A percentile compares a stretch with the other conserved stretches of the same genome.
phyloP scores from a whole-genome alignment of 371 early-diverging fungal species.

The Syncephalis fuscata region DNA sequence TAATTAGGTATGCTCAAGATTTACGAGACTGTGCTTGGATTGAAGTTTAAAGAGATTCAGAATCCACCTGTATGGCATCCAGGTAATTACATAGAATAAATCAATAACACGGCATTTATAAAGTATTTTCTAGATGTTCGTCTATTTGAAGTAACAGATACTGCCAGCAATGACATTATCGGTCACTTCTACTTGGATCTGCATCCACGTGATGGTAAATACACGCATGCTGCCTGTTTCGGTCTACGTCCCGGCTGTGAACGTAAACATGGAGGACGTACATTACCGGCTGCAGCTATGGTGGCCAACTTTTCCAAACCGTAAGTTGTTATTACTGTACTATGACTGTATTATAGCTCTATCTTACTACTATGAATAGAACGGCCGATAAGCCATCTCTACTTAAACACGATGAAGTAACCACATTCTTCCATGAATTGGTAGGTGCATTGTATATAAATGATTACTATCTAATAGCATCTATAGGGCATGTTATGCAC shows the following conservation, averaged over 20 bases:
- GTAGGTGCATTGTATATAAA: too few relatives aligned
- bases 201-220: conserved; percentile 60
- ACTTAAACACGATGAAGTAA: conserved; percentile 67
- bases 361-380: too few relatives aligned
- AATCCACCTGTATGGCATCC: conserved; percentile 43
- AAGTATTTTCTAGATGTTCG: too few relatives aligned
- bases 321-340: conserved; percentile 6
- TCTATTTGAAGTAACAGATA: conserved; percentile 5
- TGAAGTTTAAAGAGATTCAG: conserved; percentile 41
- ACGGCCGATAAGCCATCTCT: conserved; percentile 54
- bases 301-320: conserved; percentile 73
- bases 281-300: conserved; percentile 61
- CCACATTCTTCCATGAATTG: conserved; percentile 20
- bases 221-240: conserved; percentile 63
- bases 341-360: neutral
- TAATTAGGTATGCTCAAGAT: conserved; percentile 41
- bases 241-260: conserved; percentile 42
- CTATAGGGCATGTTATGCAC: conserved; percentile 69
- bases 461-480: too few relatives aligned
- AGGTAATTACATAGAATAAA: conserved; percentile 26
- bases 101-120: neutral
- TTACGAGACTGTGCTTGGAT: conserved; percentile 43
- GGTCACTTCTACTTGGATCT: conserved; percentile 70
- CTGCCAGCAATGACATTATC: conserved; percentile 26
- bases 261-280: conserved; percentile 23